Percentiles rank a stretch among this genome's conserved stretches.
phyloP scores from a whole-genome alignment of 805 yeast species.

The Yarrowia osloensis region DNA sequence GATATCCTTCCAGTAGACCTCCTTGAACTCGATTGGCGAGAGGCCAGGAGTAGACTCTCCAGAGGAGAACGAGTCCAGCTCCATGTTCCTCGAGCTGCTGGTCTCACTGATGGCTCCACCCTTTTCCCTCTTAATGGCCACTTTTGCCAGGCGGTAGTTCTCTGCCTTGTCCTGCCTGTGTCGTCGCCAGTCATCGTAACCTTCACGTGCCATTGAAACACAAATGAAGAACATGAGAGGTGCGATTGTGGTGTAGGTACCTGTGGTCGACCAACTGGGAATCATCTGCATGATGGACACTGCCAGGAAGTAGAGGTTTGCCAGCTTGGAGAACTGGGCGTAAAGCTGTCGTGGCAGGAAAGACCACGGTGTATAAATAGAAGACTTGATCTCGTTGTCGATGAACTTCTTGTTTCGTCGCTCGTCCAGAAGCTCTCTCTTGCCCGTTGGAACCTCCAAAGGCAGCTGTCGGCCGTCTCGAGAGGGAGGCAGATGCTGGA shows the following conservation, averaged over 20 bases:
- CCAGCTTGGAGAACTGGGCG: conserved; percentile 91
- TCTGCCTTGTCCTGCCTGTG: conserved; percentile 84
- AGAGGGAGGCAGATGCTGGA: conserved; percentile 49
- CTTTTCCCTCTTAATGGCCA: conserved; percentile 41
- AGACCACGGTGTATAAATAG: conserved; percentile 77
- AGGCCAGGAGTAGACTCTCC: background rate
- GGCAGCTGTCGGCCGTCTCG: conserved; percentile 79
- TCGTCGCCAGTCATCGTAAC: conserved; percentile 87
- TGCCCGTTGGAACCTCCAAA: conserved; percentile 50
- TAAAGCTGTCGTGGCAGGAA: conserved; percentile 85
- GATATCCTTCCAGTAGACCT: conserved; percentile 68
- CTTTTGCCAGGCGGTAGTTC: conserved; percentile 57
- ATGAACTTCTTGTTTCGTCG: conserved; percentile 62
- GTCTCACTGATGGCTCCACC: background rate
- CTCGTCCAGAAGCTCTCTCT: conserved; percentile 61
- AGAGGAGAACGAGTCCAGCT: conserved; percentile 1
- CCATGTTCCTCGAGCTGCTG: background rate
- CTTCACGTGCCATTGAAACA: conserved; percentile 89
- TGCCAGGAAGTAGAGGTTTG: conserved; percentile 84
- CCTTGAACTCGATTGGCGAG: conserved; percentile 40
- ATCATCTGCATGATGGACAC: conserved; percentile 94
- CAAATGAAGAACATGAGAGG: conserved; percentile 85
- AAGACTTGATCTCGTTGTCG: conserved; percentile 75
- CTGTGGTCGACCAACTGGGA: conserved; percentile 97
- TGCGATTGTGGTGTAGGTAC: conserved; percentile 88